These are phyloP conservation scores for Lentinus brumalis DNA, from an alignment of 768 basidiomycete genomes.

Conservation along the genomic window DNA sequence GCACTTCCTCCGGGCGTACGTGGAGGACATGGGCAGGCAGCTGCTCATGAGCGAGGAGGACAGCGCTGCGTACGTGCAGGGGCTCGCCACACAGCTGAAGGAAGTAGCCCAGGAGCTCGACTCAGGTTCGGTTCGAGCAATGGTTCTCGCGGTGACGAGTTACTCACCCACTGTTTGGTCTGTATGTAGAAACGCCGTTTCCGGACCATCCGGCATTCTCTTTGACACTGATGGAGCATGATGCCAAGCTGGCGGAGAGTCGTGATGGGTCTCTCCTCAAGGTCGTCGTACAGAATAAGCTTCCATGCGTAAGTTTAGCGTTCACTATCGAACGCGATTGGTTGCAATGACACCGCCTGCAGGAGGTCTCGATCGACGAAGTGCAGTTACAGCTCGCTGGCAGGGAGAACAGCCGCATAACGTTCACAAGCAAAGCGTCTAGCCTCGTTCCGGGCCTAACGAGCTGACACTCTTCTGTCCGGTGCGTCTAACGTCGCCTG, in stretches of 20 bases:
- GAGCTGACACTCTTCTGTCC: slow-evolving; percentile 65
- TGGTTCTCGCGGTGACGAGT: slow-evolving; percentile 2
- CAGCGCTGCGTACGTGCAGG: slow-evolving; percentile 50
- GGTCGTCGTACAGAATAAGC: slow-evolving; percentile 59
- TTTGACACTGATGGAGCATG: slow-evolving; percentile 43
- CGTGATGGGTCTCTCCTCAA: slow-evolving; percentile 69
- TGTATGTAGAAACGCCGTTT: slow-evolving; percentile 59
- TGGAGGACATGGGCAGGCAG: slow-evolving; percentile 54
- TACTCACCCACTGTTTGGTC: not conserved
- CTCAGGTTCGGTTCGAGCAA: slow-evolving; percentile 42
- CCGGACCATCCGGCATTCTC: slow-evolving; percentile 71
- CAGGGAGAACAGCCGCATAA: slow-evolving; percentile 61
- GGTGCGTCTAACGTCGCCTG: slow-evolving; percentile 45
- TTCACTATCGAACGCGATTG: not conserved
- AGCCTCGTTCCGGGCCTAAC: slow-evolving; percentile 56
- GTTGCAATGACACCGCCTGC: slow-evolving; percentile 11
- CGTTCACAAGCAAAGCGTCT: slow-evolving; percentile 47
- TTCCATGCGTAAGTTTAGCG: slow-evolving; percentile 65
- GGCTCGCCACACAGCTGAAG: slow-evolving; percentile 52
- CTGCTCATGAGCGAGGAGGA: slow-evolving; percentile 56
- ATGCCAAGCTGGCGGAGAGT: slow-evolving; percentile 54
- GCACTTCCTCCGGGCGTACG: slow-evolving; percentile 72
- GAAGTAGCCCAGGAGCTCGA: slow-evolving; percentile 53
- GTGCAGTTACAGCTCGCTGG: slow-evolving; percentile 63
- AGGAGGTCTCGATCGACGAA: slow-evolving; percentile 67